phyloP scores from a whole-genome alignment of 2,329 filamentous ascomycete genomes.

The Xylariaceae sp. region DNA sequence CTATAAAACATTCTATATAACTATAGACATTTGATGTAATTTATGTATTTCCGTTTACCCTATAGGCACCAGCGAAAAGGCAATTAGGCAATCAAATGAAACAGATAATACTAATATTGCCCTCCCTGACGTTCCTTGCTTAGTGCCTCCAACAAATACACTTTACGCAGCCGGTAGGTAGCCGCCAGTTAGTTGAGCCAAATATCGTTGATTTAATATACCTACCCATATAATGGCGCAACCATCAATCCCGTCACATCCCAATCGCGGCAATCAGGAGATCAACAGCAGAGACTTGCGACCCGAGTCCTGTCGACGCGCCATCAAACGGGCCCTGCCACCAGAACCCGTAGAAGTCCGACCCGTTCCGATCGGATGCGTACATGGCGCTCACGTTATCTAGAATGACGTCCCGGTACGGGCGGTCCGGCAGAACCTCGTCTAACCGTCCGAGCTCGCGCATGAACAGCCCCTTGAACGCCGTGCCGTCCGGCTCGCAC shows the following conservation, averaged over 20 bases:
- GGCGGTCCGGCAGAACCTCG: constrained; percentile 44
- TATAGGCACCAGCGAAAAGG: no score
- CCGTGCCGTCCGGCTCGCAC: constrained; percentile 42
- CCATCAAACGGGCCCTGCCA: constrained; percentile 56
- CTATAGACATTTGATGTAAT: no score
- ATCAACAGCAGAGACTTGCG: constrained; percentile 58
- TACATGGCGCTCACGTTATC: constrained; percentile 58
- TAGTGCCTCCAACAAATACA: no score
- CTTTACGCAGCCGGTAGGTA: no score
- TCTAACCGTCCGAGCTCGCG: constrained; percentile 58
- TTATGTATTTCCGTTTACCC: no score
- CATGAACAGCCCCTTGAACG: constrained; percentile 67
- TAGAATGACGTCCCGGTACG: constrained; percentile 50
- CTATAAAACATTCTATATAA: no score
- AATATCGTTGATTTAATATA: no score
- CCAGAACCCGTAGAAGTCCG: constrained; percentile 47
- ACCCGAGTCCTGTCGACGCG: constrained; percentile 45
- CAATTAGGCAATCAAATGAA: no score
- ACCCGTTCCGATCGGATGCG: constrained; percentile 45
- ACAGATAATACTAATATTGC: no score
- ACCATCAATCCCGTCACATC: not conserved
- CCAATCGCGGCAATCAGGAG: constrained; percentile 52
- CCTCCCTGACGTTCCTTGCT: no score
- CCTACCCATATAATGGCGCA: no score
- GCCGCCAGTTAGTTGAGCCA: no score